These are phyloP conservation scores for Globisporangium paddicum DNA, from an alignment of 352 stramenopile species.

Conservation along the genomic window DNA sequence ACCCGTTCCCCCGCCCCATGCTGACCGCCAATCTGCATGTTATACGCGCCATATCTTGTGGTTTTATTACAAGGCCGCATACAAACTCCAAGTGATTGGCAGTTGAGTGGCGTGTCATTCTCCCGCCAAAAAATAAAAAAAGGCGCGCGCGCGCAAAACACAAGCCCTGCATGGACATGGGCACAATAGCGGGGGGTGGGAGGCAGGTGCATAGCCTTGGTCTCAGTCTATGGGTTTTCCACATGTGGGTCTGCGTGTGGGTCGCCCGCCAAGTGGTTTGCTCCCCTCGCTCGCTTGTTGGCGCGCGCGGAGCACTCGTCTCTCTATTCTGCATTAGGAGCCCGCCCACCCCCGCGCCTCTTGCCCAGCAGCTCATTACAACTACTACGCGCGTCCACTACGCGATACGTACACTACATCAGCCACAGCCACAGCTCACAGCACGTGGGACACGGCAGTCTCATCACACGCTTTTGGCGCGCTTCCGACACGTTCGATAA, in stretches of 20 bases:
- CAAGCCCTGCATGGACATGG: no score
- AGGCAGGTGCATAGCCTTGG: no score
- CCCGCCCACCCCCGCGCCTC: not conserved
- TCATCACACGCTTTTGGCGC: slow-evolving; percentile 3
- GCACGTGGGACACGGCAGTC: slow-evolving; percentile 2
- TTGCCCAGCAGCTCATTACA: not conserved
- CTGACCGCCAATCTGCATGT: not conserved
- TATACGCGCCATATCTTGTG: not conserved
- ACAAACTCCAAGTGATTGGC: slow-evolving; percentile 8
- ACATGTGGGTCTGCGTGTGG: slow-evolving; percentile 1
- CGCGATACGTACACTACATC: not conserved
- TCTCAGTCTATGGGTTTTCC: slow-evolving; percentile 5
- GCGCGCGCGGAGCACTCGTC: not conserved
- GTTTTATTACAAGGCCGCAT: slow-evolving; percentile 7
- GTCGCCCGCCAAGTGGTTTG: slow-evolving; percentile 2
- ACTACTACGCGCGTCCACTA: not conserved
- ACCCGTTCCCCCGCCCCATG: not conserved
- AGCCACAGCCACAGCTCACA: not conserved
- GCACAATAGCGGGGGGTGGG: slow-evolving; percentile 12
- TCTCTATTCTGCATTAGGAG: slow-evolving; percentile 8
- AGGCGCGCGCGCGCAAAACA: slow-evolving; percentile 4
- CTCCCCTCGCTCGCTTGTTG: slow-evolving; percentile 1
- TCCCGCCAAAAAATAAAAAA: slow-evolving; percentile 15
- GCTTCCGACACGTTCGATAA: slow-evolving; percentile 8
- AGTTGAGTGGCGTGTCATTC: slow-evolving; percentile 6